Base-by-base conservation (phyloP, 140 eudicot genomes). In the Anethum foeniculum region DNA sequence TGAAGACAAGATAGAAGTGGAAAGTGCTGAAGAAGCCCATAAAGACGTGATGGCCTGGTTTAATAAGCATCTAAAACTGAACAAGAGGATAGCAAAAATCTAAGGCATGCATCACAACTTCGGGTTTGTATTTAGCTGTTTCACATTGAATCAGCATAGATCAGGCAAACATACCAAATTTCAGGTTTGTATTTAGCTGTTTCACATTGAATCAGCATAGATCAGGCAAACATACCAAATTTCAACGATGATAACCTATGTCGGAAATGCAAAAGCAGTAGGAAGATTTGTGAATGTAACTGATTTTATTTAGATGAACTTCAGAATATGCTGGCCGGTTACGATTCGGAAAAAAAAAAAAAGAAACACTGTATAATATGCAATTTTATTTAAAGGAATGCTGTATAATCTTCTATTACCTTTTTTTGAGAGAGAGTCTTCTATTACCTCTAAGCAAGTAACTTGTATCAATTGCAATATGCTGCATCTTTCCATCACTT, bases 1-100 rank as follows among this genome's bases (percentile, higher is more conserved):
- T 41, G 87, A 84, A 32, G 84, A 84, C 32, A 83, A 79, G 65
- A 52, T 25, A 21, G 86, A 60, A 27, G 87, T 84, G 6, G 79
- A 81, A 76, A 8, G 28, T 49, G 90, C 87, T 25, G 80, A 84
- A 51, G 90, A 84, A 60, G 85, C 90, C n/a, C 87, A 81, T 32
- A 67, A 47, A 41, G 80, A 87, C 65, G 51, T 84, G 85, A 28
- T 84, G 43, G 43, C 74, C 48, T 87, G 90, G 90, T 76, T 84
- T 44, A 49, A 34, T 19, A 72, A 83, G 78, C 71, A 80, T 83
- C 34, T 86, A 27, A 83, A 83, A 44, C 56, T 44, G 5, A 74
- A 68, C 4, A 68, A 13, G 23, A 74, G 56, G 60, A 74, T 74
- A 44, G 56, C 78, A 44, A 74, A 46, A 74, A 43, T 74, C 38